A percentile compares a stretch with the other conserved stretches of the same genome.
Conservation (phyloP, 2,329 filamentous ascomycete species). For the Penicillium sp. region DNA sequence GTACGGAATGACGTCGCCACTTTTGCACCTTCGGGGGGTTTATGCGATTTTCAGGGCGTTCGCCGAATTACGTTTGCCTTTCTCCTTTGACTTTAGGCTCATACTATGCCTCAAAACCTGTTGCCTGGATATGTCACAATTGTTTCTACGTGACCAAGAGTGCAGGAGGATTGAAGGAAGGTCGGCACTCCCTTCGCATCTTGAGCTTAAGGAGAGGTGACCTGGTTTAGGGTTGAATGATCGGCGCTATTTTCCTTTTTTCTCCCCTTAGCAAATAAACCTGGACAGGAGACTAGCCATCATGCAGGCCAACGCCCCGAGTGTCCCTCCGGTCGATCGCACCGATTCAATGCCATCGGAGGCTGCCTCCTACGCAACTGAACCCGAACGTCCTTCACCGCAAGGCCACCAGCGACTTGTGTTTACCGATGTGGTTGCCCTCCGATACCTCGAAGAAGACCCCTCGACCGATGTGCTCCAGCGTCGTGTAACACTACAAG, state of each 20-base stretch:
- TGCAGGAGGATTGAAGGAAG: slow-evolving; percentile 30
- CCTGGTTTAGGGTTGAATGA: slow-evolving; percentile 13
- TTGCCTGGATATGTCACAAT: slow-evolving; percentile 29
- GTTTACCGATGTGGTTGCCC: slow-evolving; percentile 65
- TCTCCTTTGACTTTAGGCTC: background rate
- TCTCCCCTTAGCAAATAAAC: background rate
- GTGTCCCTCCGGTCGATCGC: slow-evolving; percentile 25
- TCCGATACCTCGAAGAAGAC: slow-evolving; percentile 82
- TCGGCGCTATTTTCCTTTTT: background rate
- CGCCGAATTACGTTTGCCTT: background rate
- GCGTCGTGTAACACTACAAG: slow-evolving; percentile 66
- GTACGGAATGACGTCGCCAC: slow-evolving; percentile 24
- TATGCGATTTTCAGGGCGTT: background rate
- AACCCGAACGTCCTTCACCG: slow-evolving; percentile 15
- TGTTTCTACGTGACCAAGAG: slow-evolving; percentile 23
- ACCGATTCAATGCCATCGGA: slow-evolving; percentile 24
- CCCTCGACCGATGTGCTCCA: slow-evolving; percentile 71
- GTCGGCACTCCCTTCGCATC: slow-evolving; percentile 25
- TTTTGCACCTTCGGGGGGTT: slow-evolving; percentile 13
- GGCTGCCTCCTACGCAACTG: slow-evolving; percentile 19
- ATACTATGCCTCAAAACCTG: slow-evolving; percentile 13
- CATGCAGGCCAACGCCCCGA: slow-evolving; percentile 27
- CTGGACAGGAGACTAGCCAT: slow-evolving; percentile 5
- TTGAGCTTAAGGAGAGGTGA: slow-evolving; percentile 22
- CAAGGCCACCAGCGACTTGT: slow-evolving; percentile 59